phyloP scores from a whole-genome alignment of 2,329 filamentous ascomycete species.

The Metarhizium brunneum region DNA sequence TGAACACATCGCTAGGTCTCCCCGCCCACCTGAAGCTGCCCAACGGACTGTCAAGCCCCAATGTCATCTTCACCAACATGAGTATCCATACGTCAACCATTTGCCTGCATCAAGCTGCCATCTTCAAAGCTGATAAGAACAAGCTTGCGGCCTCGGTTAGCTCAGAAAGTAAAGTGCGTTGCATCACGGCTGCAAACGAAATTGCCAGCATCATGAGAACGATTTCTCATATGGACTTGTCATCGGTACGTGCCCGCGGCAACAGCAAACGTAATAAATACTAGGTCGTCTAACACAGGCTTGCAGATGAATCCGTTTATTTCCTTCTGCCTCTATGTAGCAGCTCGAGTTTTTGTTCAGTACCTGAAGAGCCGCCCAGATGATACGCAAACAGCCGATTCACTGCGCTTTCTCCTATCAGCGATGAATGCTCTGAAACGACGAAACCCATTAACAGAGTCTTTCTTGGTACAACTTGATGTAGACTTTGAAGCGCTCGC shows the following conservation, averaged over 20 bases:
- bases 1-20: conserved; percentile 78
- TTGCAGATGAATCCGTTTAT: conserved; percentile 87
- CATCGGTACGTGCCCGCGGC: conserved; percentile 49
- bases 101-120: conserved; percentile 94
- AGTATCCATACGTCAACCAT: conserved; percentile 94
- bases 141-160: conserved; percentile 66
- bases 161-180: conserved; percentile 84
- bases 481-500: conserved; percentile 76
- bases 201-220: conserved; percentile 93
- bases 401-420: conserved; percentile 79
- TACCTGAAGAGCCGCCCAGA: conserved; percentile 91
- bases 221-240: conserved; percentile 82
- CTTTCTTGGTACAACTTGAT: conserved; percentile 87
- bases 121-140: conserved; percentile 93
- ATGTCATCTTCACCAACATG: conserved; percentile 92
- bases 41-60: conserved; percentile 63
- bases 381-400: conserved; percentile 68
- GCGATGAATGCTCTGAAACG: conserved; percentile 86
- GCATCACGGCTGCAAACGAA: conserved; percentile 86
- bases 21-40: conserved; percentile 75
- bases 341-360: conserved; percentile 88
- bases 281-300: not conserved
- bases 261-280: not conserved
- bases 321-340: conserved; percentile 93
- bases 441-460: conserved; percentile 85